These are phyloP conservation scores for Mycena chlorophos DNA, from an alignment of 768 basidiomycete species.

Conservation along the genomic window DNA sequence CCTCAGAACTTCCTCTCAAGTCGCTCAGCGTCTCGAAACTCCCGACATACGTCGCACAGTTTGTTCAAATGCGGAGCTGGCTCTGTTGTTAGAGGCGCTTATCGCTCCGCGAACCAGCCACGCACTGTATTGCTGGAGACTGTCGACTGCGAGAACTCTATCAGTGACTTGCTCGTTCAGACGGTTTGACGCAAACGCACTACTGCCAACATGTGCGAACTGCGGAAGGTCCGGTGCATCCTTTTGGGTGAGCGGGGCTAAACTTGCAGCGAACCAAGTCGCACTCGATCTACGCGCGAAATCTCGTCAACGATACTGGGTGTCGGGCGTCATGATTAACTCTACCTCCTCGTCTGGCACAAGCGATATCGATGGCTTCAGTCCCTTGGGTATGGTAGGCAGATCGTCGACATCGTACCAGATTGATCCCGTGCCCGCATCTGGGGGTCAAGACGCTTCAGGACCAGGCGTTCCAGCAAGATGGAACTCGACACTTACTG, in stretches of 20 bases:
- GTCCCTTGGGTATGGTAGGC: not conserved
- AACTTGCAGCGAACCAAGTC: conserved; percentile 62
- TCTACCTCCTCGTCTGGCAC: conserved; percentile 20
- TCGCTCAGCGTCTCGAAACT: conserved; percentile 6
- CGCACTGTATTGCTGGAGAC: conserved; percentile 66
- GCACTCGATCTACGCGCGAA: conserved; percentile 56
- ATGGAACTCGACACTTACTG: conserved; percentile 5
- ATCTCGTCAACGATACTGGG: not conserved
- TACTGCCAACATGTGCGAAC: conserved; percentile 68
- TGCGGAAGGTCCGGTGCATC: conserved; percentile 54
- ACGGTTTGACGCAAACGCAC: conserved; percentile 38
- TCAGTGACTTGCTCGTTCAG: not conserved
- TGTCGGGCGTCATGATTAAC: not conserved
- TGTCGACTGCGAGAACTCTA: conserved; percentile 46
- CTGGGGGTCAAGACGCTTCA: conserved; percentile 14
- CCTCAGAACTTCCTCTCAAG: conserved; percentile 6
- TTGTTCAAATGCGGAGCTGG: conserved; percentile 63
- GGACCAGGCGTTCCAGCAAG: not conserved
- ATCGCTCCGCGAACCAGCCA: conserved; percentile 8
- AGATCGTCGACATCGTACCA: conserved; percentile 9
- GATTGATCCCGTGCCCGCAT: conserved; percentile 22
- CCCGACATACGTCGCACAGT: conserved; percentile 53
- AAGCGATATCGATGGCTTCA: not conserved
- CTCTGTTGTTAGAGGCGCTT: conserved; percentile 16
- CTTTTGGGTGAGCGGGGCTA: conserved; percentile 53